Evolutionary conservation across 2,329 filamentous ascomycete species (phyloP).

Genomic region (Graphiopsis chlorocephala): DNA sequence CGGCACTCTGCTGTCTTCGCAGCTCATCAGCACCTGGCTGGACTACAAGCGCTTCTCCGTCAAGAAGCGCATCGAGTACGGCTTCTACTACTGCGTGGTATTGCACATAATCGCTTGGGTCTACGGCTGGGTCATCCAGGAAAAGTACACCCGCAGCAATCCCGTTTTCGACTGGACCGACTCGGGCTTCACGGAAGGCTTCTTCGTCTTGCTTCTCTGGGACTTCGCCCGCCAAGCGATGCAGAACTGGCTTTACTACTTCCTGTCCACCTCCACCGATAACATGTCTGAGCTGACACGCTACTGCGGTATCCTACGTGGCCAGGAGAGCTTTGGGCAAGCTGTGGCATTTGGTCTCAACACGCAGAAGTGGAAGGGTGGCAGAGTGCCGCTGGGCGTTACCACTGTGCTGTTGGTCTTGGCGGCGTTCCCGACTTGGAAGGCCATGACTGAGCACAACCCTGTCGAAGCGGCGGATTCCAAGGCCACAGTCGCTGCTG

Average conservation of each 20-base stretch:
- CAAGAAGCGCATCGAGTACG: slow-evolving; percentile 41
- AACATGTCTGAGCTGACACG: slow-evolving; percentile 53
- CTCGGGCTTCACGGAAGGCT: slow-evolving; percentile 45
- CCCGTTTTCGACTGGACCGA: slow-evolving; percentile 47
- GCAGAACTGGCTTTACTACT: slow-evolving; percentile 58
- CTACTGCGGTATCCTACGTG: slow-evolving; percentile 43
- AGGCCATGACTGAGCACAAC: slow-evolving; percentile 32
- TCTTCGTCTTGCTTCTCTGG: slow-evolving; percentile 51
- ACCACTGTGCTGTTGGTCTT: slow-evolving; percentile 35
- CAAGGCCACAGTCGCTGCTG: neutral
- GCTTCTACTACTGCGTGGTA: slow-evolving; percentile 42
- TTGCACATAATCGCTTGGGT: slow-evolving; percentile 48
- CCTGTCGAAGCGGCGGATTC: slow-evolving; percentile 21
- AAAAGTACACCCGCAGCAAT: slow-evolving; percentile 44
- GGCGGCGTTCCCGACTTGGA: slow-evolving; percentile 32
- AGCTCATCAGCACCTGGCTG: slow-evolving; percentile 45
- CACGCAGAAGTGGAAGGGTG: slow-evolving; percentile 43
- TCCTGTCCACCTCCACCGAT: slow-evolving; percentile 55
- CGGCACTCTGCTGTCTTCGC: slow-evolving; percentile 44
- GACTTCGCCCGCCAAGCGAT: slow-evolving; percentile 51
- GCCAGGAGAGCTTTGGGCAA: slow-evolving; percentile 47
- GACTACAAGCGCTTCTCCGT: slow-evolving; percentile 44
- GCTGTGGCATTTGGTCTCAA: slow-evolving; percentile 46
- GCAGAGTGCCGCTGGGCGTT: slow-evolving; percentile 42
- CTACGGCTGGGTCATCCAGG: slow-evolving; percentile 48